Evolutionary conservation across 495 filamentous ascomycete species (phyloP), one percentile per base, ranked within the genome.

Genomic region (Viridothelium virens): DNA sequence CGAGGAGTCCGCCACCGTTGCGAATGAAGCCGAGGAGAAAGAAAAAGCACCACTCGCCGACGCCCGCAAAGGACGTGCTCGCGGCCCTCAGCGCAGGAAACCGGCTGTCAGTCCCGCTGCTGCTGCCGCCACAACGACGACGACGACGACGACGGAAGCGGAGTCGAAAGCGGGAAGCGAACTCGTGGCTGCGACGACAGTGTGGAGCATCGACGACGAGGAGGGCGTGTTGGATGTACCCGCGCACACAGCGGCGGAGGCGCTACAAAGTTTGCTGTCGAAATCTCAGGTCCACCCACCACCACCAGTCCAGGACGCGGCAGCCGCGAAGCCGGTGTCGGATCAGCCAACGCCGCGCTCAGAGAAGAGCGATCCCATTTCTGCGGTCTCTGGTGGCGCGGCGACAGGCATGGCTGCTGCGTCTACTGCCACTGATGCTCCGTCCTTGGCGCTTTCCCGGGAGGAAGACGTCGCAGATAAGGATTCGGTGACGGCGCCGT

Each of bases 61-160:
- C 78, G 91, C 91, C 38, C 82, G 95, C 64, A 97, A 97, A 78
- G 86, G 91, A 14, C 81, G 94, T 65, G 94, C 94, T 18, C 87
- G 89, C 69, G 95, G 94, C 33, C 94, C 94, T 7, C 86, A 89
- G 69, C 84, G 94, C 67, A 81, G 94, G 73, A 88, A 87, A 78
- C 86, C 86, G n/a, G 84, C 81, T 11, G 76, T 68, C 34, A 72
- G 74, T 48, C 70, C 77, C 6, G 65, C 71, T 11, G 67, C 65
- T 12, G 73, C 67, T 38, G 64, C 72, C 33, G 69, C 50, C 14
- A 71, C 69, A 25, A 69, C 73, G 38, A 66, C 25, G 25, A 25
- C 25, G 25, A 25, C 25, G 25, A 25, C 25, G n/a, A n/a, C n/a
- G n/a, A n/a, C 25, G 25, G 25, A 25, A 25, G 25, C 25, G 31